phyloP scores from a whole-genome alignment of 2,329 filamentous ascomycete species.

The Fusarium tricinctum region DNA sequence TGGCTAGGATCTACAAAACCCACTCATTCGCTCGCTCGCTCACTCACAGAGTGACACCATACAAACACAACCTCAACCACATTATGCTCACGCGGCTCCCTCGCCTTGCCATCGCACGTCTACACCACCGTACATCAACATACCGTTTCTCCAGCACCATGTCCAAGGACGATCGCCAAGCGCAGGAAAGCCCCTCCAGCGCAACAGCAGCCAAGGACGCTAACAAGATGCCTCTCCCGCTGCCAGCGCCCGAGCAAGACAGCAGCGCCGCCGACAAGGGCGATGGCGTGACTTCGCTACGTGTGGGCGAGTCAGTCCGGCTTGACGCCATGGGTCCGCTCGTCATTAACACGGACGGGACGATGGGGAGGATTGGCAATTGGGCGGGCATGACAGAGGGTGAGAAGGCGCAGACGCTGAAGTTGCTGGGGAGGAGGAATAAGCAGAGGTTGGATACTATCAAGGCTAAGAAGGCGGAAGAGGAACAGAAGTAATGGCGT shows the following conservation, averaged over 20 bases:
- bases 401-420: conserved; percentile 76
- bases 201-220: conserved; percentile 14
- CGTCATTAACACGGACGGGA: conserved; percentile 80
- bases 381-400: conserved; percentile 79
- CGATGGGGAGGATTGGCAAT: conserved; percentile 78
- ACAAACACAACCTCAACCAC: conserved; percentile 5
- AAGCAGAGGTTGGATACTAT: conserved; percentile 71
- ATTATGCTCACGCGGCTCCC: conserved; percentile 37
- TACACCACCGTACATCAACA: conserved; percentile 14
- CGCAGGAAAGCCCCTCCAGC: conserved; percentile 14
- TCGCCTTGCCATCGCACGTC: conserved; percentile 26
- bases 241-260: conserved; percentile 48
- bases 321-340: conserved; percentile 80
- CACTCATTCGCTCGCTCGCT: not conserved
- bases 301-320: conserved; percentile 59
- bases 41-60: conserved; percentile 15
- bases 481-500: conserved; percentile 23
- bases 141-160: conserved; percentile 26
- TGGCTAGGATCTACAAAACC: not conserved
- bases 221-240: conserved; percentile 25
- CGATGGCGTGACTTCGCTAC: conserved; percentile 45
- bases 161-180: conserved; percentile 16
- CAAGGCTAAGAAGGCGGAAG: conserved; percentile 40
- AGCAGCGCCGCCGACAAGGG: conserved; percentile 30
- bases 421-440: conserved; percentile 78